Conservation (phyloP, 352 stramenopile genomes). For the Globisporangium recalcitrans region DNA sequence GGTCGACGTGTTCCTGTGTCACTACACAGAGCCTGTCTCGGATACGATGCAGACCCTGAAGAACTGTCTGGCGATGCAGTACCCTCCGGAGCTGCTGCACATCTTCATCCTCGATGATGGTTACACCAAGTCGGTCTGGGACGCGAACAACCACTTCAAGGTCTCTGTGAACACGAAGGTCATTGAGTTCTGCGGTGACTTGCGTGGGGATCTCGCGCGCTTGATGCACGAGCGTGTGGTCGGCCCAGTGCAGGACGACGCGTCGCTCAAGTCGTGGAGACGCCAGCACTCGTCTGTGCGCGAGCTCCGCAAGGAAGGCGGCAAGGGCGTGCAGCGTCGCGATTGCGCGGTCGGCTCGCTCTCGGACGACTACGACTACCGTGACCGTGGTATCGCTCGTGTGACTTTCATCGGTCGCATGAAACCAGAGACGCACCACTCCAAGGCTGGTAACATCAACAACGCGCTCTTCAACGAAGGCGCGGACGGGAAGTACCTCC, state of each 20-base stretch:
- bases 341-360: slow-evolving; percentile 85
- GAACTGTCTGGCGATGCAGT: slow-evolving; percentile 85
- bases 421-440: slow-evolving; percentile 87
- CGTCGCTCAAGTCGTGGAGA: slow-evolving; percentile 77
- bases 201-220: slow-evolving; percentile 74
- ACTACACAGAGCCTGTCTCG: slow-evolving; percentile 86
- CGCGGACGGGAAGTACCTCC: slow-evolving; percentile 81
- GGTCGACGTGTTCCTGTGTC: slow-evolving; percentile 86
- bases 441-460: slow-evolving; percentile 92
- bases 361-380: slow-evolving; percentile 89
- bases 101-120: slow-evolving; percentile 88
- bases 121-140: slow-evolving; percentile 88
- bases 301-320: slow-evolving; percentile 76
- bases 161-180: slow-evolving; percentile 88
- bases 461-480: slow-evolving; percentile 89
- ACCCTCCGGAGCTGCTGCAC: slow-evolving; percentile 81
- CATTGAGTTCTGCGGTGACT: slow-evolving; percentile 80
- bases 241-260: slow-evolving; percentile 68
- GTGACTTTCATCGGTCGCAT: slow-evolving; percentile 86
- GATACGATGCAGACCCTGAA: slow-evolving; percentile 84
- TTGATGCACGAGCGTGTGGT: slow-evolving; percentile 87
- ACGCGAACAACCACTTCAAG: slow-evolving; percentile 89
- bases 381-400: slow-evolving; percentile 79
- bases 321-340: slow-evolving; percentile 75
- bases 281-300: slow-evolving; percentile 82